phyloP scores from a whole-genome alignment of 2,329 filamentous ascomycete genomes.

The Dactylella cylindrospora region DNA sequence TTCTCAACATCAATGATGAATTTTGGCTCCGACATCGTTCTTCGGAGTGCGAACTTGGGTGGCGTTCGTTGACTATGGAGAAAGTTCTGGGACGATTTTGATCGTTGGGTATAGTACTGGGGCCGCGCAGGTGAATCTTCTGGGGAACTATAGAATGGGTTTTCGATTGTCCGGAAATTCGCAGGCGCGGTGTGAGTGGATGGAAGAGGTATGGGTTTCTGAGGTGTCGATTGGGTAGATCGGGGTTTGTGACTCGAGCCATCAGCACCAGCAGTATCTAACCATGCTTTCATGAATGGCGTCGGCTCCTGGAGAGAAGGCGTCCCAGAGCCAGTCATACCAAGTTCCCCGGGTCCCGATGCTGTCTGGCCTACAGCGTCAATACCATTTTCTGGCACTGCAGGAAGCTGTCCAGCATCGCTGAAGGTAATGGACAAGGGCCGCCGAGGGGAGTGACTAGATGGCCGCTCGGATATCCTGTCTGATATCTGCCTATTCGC shows the following conservation, averaged over 20 bases:
- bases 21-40: conserved; percentile 5
- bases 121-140: conserved; percentile 15
- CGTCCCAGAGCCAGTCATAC: not conserved
- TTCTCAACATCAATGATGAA: conserved; percentile 24
- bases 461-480: conserved; percentile 11
- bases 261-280: conserved; percentile 18
- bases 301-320: conserved; percentile 20
- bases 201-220: conserved; percentile 15
- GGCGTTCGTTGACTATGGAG: not conserved
- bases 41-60: conserved; percentile 16
- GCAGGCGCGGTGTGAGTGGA: conserved; percentile 12
- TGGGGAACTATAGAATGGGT: not conserved
- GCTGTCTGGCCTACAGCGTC: not conserved
- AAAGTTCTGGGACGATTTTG: conserved; percentile 5
- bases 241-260: conserved; percentile 25
- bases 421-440: conserved; percentile 22
- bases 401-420: conserved; percentile 8
- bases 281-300: conserved; percentile 39
- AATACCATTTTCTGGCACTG: not conserved
- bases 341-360: too few relatives aligned
- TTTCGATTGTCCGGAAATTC: not conserved
- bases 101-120: not conserved
- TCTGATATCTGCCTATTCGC: conserved; percentile 11
- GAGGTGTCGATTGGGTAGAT: conserved; percentile 28
- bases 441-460: conserved; percentile 15